Base-by-base conservation (phyloP, 164 flowering plant species). In the Aristolochia fimbriata region DNA sequence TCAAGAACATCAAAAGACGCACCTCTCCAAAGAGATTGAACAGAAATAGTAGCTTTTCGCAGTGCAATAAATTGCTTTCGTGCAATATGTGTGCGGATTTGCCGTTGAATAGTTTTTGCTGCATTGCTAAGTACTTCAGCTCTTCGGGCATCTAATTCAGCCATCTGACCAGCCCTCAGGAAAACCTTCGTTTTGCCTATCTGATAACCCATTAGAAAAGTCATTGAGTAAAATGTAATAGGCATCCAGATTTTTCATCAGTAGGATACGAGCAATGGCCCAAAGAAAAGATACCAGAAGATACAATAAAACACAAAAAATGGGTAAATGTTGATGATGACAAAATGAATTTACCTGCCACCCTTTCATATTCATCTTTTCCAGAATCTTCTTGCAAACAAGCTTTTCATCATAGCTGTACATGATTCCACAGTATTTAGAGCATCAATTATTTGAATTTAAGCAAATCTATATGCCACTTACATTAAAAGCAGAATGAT, bases 141-240 rank as follows among this genome's bases (percentile, higher is more conserved):
- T 76, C 93, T 85, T 51, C 67, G 73, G 47, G 91, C 81, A 83
- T 93, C 99, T 69, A 93, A 68, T 68, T 86, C 91, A 57, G 97
- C 99, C 95, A 88, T 86, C 66, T 88, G 96, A 57, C 96, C 95
- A 65, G 95, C 91, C 78, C 91, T 82, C 43, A 88, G 72, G 68
- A 91, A 91, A 60, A 94, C 72, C 71, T 86, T 85, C 57, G 96
- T 74, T 68, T 87, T 73, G 51, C 98, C 98, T 59, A 92, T 70
- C 98, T 91, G 88, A 54, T 65, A 51, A 62, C 61, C 45, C 47
- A 24, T 27, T 6, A 8, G 9, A 23, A 37, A 37, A 37, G 43
- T 15, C 9, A 47, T 47, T 47, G 12, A 47, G 27, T 30, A 49
- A 2, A 15, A 56, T 56, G 21, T 31, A 33, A 24, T 0, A 56